Percentiles rank a stretch among this genome's conserved stretches.
Conservation (phyloP, 1,284 basidiomycete species). For the Ceratobasidium sp. region DNA sequence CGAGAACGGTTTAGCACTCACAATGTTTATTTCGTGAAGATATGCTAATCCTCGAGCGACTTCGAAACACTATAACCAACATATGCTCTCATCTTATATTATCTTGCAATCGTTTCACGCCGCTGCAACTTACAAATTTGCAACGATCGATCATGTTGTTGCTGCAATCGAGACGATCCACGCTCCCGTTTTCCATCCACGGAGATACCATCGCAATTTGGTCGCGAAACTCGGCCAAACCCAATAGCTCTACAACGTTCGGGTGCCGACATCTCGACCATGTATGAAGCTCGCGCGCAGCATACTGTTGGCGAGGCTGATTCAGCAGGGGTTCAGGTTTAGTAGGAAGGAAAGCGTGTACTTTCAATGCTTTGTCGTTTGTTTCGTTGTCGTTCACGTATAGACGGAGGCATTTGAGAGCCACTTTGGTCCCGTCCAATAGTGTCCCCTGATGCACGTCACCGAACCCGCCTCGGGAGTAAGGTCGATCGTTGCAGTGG, state of each 20-base stretch:
- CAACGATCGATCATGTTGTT: not conserved
- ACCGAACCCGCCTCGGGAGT: conserved; percentile 1
- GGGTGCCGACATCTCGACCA: conserved; percentile 20
- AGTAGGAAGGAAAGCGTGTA: no score
- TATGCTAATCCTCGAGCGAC: conserved; percentile 6
- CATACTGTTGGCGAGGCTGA: not conserved
- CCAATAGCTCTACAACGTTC: conserved; percentile 9
- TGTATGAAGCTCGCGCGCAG: not conserved
- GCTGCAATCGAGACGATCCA: not conserved
- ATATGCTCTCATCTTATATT: not conserved
- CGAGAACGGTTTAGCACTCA: no score
- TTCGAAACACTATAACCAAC: conserved; percentile 1
- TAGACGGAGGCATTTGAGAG: not conserved
- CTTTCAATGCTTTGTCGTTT: not conserved
- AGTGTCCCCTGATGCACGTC: not conserved
- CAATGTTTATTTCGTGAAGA: not conserved
- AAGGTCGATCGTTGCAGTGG: not conserved
- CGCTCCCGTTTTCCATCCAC: no score
- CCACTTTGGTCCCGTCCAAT: not conserved
- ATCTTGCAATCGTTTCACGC: no score
- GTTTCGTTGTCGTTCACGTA: not conserved
- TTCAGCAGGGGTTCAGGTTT: no score
- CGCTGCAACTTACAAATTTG: not conserved
- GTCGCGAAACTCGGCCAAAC: not conserved
- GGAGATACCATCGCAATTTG: no score